Percentiles rank a stretch among this genome's conserved stretches.
Evolutionary conservation across 2,329 filamentous ascomycete genomes (phyloP).

Genomic region (Fusarium nodosum): DNA sequence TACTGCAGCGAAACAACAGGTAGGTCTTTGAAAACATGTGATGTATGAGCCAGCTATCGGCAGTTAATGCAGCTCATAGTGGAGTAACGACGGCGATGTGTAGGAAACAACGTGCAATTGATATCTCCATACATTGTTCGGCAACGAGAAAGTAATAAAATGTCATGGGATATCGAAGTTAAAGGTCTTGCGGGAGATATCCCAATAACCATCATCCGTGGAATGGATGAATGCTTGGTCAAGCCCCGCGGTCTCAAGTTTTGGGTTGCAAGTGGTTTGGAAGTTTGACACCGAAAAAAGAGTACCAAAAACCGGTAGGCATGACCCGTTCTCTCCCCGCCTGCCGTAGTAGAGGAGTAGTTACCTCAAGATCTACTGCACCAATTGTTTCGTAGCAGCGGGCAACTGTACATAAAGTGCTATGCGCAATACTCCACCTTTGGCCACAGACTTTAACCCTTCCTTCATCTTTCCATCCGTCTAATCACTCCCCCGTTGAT

Average conservation of each 20-base stretch:
- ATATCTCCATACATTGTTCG: neutral
- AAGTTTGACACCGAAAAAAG: conserved; percentile 26
- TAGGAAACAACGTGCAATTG: neutral
- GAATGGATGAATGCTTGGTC: conserved; percentile 15
- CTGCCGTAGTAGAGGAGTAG: conserved; percentile 4
- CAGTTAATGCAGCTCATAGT: conserved; percentile 11
- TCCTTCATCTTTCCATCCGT: conserved; percentile 33
- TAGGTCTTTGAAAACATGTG: conserved; percentile 12
- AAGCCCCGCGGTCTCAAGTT: conserved; percentile 21
- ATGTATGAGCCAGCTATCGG: conserved; percentile 4
- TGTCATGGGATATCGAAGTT: neutral
- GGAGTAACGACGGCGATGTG: neutral
- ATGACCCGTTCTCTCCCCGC: conserved; percentile 35
- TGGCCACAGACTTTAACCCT: conserved; percentile 32
- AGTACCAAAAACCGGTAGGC: conserved; percentile 26
- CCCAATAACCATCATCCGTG: neutral
- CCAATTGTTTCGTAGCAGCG: conserved; percentile 26
- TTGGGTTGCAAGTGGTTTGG: conserved; percentile 23
- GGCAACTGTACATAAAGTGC: conserved; percentile 22
- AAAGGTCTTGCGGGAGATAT: conserved; percentile 1
- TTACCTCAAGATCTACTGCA: conserved; percentile 20
- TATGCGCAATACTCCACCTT: conserved; percentile 34
- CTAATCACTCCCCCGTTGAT: conserved; percentile 17
- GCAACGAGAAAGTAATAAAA: neutral
- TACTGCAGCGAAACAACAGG: conserved; percentile 3